phyloP scores from a whole-genome alignment of 176 grass and related monocot species.

The Metroxylon sagu region DNA sequence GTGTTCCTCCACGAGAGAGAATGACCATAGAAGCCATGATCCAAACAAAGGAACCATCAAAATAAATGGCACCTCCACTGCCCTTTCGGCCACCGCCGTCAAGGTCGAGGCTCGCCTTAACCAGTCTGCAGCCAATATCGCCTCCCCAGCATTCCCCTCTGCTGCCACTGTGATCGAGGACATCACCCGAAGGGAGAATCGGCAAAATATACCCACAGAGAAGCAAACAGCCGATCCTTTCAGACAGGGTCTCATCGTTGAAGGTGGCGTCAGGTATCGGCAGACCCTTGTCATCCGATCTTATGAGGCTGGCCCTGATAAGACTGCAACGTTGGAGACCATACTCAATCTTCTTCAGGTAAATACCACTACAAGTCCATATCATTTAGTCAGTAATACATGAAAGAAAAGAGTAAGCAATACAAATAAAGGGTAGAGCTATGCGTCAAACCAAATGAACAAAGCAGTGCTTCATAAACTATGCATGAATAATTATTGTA shows the following conservation, averaged over 20 bases:
- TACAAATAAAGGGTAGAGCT: too few relatives aligned
- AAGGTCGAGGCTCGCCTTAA: conserved; percentile 20
- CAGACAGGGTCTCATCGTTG: conserved; percentile 47
- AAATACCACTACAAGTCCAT: neutral
- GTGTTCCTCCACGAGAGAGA: conserved; percentile 18
- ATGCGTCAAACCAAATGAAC: too few relatives aligned
- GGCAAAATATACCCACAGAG: conserved; percentile 54
- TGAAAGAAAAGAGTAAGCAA: too few relatives aligned
- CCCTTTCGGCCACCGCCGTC: conserved; percentile 6
- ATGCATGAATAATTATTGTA: too few relatives aligned
- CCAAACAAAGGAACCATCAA: conserved; percentile 8
- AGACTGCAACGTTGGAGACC: conserved; percentile 55
- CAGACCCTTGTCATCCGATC: conserved; percentile 57
- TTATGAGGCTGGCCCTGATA: conserved; percentile 47
- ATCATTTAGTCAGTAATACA: too few relatives aligned
- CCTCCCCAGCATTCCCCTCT: neutral
- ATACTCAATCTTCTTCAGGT: conserved; percentile 62
- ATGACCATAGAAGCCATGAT: neutral
- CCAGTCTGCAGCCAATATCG: conserved; percentile 10
- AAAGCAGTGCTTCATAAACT: too few relatives aligned
- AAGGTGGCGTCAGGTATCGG: conserved; percentile 49
- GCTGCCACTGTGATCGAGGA: neutral
- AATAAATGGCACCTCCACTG: conserved; percentile 25
- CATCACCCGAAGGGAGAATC: neutral
- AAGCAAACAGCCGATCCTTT: conserved; percentile 43